Percentiles rank a stretch among this genome's conserved stretches.
These are phyloP conservation scores for Cystobasidium sp. DNA, from an alignment of 1,284 basidiomycete species.

Conservation along the genomic window DNA sequence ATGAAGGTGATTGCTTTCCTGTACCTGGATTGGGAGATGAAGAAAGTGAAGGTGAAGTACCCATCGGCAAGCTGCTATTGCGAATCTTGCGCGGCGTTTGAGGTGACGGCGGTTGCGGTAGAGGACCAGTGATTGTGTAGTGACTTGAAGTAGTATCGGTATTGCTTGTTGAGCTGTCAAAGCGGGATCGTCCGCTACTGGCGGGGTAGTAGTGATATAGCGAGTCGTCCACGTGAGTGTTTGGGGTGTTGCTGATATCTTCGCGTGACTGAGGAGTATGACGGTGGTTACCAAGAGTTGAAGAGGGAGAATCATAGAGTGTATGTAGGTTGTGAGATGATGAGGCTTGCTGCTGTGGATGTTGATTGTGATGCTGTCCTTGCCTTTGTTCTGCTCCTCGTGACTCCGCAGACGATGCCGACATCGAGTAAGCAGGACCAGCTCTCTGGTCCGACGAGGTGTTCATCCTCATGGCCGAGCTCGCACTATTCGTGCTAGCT, in stretches of 20 bases:
- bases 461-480: too few relatives aligned
- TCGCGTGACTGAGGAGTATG: background rate
- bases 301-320: background rate
- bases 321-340: background rate
- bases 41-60: background rate
- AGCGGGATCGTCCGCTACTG: background rate
- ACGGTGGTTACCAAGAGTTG: background rate
- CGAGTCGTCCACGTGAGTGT: too few relatives aligned
- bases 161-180: slow-evolving; percentile 13
- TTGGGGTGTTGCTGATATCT: background rate
- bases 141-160: background rate
- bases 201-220: background rate
- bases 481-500: background rate
- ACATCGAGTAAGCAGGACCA: background rate
- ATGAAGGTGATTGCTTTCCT: slow-evolving; percentile 3
- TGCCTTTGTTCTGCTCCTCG: background rate
- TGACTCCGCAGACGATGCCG: background rate
- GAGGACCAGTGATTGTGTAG: background rate
- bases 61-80: slow-evolving; percentile 16
- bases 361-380: background rate
- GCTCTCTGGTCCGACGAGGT: too few relatives aligned
- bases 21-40: background rate
- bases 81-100: slow-evolving; percentile 28
- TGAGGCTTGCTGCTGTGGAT: background rate
- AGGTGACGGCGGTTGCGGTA: background rate